These are phyloP conservation scores for Populus hybrid DNA, from an alignment of 441 rosid species.

Conservation along the genomic window DNA sequence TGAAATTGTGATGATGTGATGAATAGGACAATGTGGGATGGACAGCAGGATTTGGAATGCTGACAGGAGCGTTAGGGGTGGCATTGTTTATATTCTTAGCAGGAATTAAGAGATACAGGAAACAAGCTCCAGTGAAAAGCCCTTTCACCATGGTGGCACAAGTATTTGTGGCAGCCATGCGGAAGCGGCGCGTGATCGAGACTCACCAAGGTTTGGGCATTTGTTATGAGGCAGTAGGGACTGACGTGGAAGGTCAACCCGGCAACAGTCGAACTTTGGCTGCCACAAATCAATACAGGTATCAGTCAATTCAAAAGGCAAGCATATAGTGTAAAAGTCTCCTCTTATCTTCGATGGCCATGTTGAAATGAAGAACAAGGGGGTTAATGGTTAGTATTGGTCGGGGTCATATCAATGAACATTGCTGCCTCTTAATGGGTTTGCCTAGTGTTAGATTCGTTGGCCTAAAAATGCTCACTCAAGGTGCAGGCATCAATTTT, in stretches of 20 bases:
- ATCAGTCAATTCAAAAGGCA: conserved; percentile 2
- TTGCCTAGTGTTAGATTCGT: neutral
- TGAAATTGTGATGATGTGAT: neutral
- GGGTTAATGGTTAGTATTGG: neutral
- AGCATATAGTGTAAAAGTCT: conserved; percentile 12
- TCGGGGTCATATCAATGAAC: conserved; percentile 1
- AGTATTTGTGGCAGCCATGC: conserved; percentile 57
- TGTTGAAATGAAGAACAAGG: neutral
- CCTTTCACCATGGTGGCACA: conserved; percentile 58
- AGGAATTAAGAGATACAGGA: conserved; percentile 52
- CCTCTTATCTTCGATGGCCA: neutral
- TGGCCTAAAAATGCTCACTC: neutral
- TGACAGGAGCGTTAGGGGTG: conserved; percentile 43
- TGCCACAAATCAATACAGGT: conserved; percentile 62
- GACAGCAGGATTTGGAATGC: conserved; percentile 53
- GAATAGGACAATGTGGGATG: conserved; percentile 74
- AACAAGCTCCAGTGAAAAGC: conserved; percentile 54
- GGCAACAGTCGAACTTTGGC: conserved; percentile 18
- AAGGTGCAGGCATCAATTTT: neutral
- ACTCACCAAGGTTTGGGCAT: conserved; percentile 25
- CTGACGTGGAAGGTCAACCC: conserved; percentile 12
- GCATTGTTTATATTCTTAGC: conserved; percentile 44
- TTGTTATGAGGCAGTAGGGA: conserved; percentile 19
- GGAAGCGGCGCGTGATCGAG: conserved; percentile 50
- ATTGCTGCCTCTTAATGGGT: neutral